Base-by-base conservation (phyloP, 495 filamentous ascomycete genomes). In the Sabuloglossum arenarium region DNA sequence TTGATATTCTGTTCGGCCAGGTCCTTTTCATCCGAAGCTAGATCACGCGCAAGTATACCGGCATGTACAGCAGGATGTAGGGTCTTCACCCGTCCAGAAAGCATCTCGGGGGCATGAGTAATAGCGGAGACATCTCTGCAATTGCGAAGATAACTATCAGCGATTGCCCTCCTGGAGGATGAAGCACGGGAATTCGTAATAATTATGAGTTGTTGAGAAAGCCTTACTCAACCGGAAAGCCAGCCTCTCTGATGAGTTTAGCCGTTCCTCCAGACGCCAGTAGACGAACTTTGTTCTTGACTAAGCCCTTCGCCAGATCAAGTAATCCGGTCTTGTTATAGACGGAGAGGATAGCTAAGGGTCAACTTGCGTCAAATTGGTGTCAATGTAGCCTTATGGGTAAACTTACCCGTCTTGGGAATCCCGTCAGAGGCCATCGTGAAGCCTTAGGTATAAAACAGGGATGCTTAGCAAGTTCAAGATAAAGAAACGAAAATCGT, bases 61-160 rank as follows among this genome's bases (percentile, higher is more conserved):
- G 86, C 87, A 69, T 97, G 90, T 46, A 97, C 89, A 34, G 85
- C 86, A 12, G 89, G 91, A 72, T 97, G 89, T 43, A 97, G 82
- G 52, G 90, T 96, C 80, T 97, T 96, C 64, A 97, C 91, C 66
- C 93, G 78, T 47, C 93, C 91, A 59, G 83, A 81, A 30, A 98
- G 81, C 84, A 98, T 96, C 74, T 97, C 93, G 32, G 93, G 91
- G n/a, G 90, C 87, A 66, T 95, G 85, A 31, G 91, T 98, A 69
- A 98, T 96, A 65, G 86, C 86, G 57, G 88, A 94, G 60, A 98
- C 84, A 71, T 98, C 91, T 70, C 86, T 91, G 61, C 10, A 45
- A 64, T 12, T 0, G 19, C 21, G 34, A 14, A 37, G 34, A 11
- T 1, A 3, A 1, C 37, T 27, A 9, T 23, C 45, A 47, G 45